These are phyloP conservation scores for Echium plantagineum DNA, from an alignment of 257 asterid species.

Conservation along the genomic window DNA sequence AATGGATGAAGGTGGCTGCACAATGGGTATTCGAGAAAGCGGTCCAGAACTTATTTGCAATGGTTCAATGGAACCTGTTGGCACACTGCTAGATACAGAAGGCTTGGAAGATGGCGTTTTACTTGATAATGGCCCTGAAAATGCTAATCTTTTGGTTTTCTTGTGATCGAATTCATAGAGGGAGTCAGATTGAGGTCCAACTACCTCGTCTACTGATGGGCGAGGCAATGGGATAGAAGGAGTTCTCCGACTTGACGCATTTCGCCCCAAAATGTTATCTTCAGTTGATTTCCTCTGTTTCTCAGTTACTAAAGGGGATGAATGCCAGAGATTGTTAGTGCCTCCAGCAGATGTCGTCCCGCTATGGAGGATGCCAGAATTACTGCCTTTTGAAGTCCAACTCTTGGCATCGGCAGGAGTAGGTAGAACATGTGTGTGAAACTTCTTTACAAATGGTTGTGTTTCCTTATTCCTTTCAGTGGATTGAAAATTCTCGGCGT, in stretches of 20 bases:
- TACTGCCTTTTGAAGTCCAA: conserved; percentile 31
- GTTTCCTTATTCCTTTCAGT: conserved; percentile 51
- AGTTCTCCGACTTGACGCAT: conserved; percentile 33
- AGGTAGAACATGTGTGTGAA: conserved; percentile 69
- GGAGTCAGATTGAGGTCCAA: conserved; percentile 33
- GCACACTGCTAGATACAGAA: conserved; percentile 38
- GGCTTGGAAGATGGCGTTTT: conserved; percentile 56
- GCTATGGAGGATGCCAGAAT: conserved; percentile 23
- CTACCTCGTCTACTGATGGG: conserved; percentile 36
- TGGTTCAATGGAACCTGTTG: conserved; percentile 35
- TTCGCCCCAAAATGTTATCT: conserved; percentile 25
- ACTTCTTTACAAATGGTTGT: conserved; percentile 34
- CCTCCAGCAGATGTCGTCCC: conserved; percentile 22
- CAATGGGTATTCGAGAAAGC: conserved; percentile 29
- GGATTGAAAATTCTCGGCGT: conserved; percentile 62
- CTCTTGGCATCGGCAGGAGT: conserved; percentile 80
- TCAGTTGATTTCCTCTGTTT: conserved; percentile 38
- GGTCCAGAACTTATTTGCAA: conserved; percentile 39
- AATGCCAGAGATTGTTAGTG: conserved; percentile 63
- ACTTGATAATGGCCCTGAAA: conserved; percentile 66
- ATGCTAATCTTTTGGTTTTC: conserved; percentile 47
- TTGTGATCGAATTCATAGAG: conserved; percentile 22
- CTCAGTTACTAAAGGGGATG: conserved; percentile 63
- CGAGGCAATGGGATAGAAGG: conserved; percentile 65
- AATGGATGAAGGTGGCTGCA: conserved; percentile 34